Conservation (phyloP, 2,329 filamentous ascomycete species). For the Neoscytalidium dimidiatum region DNA sequence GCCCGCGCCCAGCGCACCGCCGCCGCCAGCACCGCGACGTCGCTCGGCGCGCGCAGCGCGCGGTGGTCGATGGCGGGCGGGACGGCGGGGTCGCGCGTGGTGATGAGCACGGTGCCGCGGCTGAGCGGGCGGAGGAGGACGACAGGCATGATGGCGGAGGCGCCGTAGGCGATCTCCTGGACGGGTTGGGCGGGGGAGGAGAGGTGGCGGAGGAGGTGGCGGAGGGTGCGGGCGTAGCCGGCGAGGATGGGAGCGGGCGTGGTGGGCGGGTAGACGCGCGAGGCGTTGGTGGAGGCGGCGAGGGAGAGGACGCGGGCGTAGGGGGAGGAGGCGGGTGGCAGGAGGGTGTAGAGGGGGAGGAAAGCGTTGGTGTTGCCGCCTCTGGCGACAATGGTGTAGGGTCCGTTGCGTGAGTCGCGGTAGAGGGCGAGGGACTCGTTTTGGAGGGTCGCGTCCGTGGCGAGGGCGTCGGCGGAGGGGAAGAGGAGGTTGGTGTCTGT, state of each 20-base stretch:
- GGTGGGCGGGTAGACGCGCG: neutral
- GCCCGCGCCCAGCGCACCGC: neutral
- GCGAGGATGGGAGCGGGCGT: neutral
- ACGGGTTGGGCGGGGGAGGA: neutral
- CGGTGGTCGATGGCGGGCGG: neutral
- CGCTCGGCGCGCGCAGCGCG: conserved; percentile 20
- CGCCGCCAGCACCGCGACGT: neutral
- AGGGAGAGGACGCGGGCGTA: neutral
- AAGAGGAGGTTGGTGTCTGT: conserved; percentile 17
- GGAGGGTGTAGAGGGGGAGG: neutral
- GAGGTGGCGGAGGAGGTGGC: neutral
- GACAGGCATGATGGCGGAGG: neutral
- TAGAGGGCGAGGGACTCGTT: conserved; percentile 20
- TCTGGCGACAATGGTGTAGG: neutral
- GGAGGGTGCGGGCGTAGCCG: neutral
- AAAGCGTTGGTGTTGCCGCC: neutral
- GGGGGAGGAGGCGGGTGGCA: neutral
- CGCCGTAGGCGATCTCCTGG: neutral
- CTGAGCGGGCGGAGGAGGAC: neutral
- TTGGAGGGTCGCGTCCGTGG: conserved; percentile 45
- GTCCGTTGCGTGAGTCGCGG: conserved; percentile 6
- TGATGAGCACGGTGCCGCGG: neutral
- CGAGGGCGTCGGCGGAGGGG: conserved; percentile 34
- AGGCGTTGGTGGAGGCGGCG: neutral
- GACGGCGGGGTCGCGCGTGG: neutral